Base-by-base conservation (phyloP, 768 basidiomycete species). In the Psilocybe subaeruginosa region DNA sequence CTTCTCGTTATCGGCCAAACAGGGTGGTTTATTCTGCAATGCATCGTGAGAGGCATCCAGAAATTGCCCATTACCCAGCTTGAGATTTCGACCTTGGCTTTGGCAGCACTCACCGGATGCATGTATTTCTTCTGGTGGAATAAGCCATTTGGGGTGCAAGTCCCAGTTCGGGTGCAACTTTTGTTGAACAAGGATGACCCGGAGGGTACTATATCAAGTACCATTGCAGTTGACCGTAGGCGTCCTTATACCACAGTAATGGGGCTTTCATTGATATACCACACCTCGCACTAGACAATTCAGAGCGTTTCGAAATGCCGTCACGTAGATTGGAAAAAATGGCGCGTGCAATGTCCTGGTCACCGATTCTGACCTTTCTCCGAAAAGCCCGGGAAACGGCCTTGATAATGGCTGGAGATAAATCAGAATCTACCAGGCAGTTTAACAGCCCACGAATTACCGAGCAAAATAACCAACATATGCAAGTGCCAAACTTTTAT, bases 121-220 rank as follows among this genome's bases (percentile, higher is more conserved):
- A 72, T 66, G 12, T 77, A 74, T 61, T 37, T 63, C 2, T 61
- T 76, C 8, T 79, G 79, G 78, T 77, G 73, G 77, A 58, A 72
- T 17, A 79, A 79, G 60, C 78, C 77, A 11, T 43, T 43, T 8
- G 41, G 43, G 8, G 39, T 55, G 4, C 37, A 14, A 19, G 4
- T 9, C 9, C 8, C 17, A 3, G 37, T 55, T 4, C 54, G 23
- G 4, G 39, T 55, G 47, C 8, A 6, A 23, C 23, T 27, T 23
- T 27, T 27, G 47, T 23, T 23, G 23, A 23, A 23, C 23, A 23
- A 23, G 23, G 23, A 23, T 23, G 23, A 23, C 23, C 23, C 23
- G 23, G 23, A 23, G 23, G 23, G 23, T 23, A 23, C 23, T 23
- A 23, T 23, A 23, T 23, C 23, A 23, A 23, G 23, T 23, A 23